Base-by-base conservation (phyloP, 31 red algal genomes). In the Odonthalia washingtoniensis region DNA sequence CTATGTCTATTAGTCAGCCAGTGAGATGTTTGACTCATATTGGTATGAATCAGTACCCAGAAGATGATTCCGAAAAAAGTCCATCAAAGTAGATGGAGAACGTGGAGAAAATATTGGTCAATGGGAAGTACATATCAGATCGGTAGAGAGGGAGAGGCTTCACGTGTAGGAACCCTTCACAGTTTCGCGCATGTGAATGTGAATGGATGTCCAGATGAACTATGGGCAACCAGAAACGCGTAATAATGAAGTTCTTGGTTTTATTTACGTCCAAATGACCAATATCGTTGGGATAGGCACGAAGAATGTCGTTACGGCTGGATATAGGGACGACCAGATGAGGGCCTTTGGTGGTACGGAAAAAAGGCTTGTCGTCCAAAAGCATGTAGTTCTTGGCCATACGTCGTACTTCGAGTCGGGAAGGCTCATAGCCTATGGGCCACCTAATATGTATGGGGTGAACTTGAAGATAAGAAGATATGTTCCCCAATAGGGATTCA, bases 51-150 rank as follows among this genome's bases (percentile, higher is more conserved):
- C 65, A 18, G 2, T 73, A 37, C 3, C 38, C 14, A 5, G 17
- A 35, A 53, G 17, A 18, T 46, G 1, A 17, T 24, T 33, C 35
- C 61, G 82, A 1, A 28, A 85, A 45, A 27, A 64, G 82, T 12
- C 82, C 69, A 74, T 65, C 82, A 53, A 85, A 85, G 17, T 74
- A 65, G 36, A 74, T 61, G 36, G 40, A 85, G 17, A 49, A 74
- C 18, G 82, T 85, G 18, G 72, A 38, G 37, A 85, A 85, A 35
- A 85, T 3, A 53, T 30, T 60, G 21, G 65, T 85, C 82, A 85
- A 38, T 3, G 82, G 82, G 31, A 74, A 16, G 5, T 36, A 36
- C 38, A 85, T 65, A 4, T 1, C 74, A 52, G 82, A 74, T 5
- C 67, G 57, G 38, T 85, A n/a, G n/a, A n/a, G n/a, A n/a, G n/a